Evolutionary conservation across 805 yeast species (phyloP), one percentile per base, ranked within the genome.

Genomic region (Lipomyces kockii): DNA sequence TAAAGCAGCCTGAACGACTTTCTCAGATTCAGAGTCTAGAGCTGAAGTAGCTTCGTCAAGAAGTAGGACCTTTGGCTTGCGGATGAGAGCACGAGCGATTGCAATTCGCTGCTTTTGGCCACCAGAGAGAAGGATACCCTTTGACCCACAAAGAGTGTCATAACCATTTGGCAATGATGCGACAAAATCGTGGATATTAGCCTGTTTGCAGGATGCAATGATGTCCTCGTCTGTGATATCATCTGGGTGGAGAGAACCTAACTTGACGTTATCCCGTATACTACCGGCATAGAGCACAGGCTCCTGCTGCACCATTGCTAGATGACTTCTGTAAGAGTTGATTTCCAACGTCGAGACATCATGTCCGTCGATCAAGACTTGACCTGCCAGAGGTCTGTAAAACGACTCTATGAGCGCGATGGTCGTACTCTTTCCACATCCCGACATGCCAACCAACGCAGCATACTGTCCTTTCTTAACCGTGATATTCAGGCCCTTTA

Each of bases 371-470:
- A 86, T 80, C 43, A 78, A 67, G 9, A 86, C 85, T 61, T 79
- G 75, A 7, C 89, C 89, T 11, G 77, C 65, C 65, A 81, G 78
- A 6, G 85, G 80, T 63, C 85, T 82, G 74, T 86, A 86, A 62
- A 85, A 84, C 27, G 88, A 78, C 68, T 87, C 79, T 37, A 87
- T 77, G 34, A 87, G 76, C 71, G 86, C 88, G 3, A 87, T 81
- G 6, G 87, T 81, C 0, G 75, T 73, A 56, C 71, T 66, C 58
- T 4, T 81, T 76, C 54, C 92, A 34, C 76, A 74, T 3, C 97
- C 27, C 90, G 88, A 2, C 96, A 96, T 88, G 0, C 97, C 97
- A 17, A 92, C 97, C 72, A 92, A 85, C 8, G 97, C 97, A 46
- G 91, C 94, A 73, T 89, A 91, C 73, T 87, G 79, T 5, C 97